phyloP scores from a whole-genome alignment of 768 basidiomycete species.

The Boletus patriciae region DNA sequence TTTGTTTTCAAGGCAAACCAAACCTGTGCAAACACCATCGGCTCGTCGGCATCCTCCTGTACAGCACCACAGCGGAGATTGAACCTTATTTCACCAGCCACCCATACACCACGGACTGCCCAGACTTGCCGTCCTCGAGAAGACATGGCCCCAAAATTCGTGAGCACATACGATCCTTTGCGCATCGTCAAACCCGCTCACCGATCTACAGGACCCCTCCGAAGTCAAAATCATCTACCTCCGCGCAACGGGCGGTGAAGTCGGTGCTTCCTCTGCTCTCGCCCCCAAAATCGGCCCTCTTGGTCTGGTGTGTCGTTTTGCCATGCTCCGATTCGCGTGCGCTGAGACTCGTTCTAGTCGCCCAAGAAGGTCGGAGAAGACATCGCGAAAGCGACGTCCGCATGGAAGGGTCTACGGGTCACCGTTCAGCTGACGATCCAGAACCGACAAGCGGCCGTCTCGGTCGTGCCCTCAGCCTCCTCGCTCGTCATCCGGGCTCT shows the following conservation, averaged over 20 bases:
- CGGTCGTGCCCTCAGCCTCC: constrained; percentile 96
- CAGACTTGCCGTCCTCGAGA: constrained; percentile 23
- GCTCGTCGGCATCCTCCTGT: constrained; percentile 41
- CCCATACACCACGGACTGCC: constrained; percentile 7
- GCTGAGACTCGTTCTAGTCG: constrained; percentile 55
- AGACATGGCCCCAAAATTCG: constrained; percentile 80
- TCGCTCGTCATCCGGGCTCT: constrained; percentile 97
- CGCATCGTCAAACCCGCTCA: constrained; percentile 1
- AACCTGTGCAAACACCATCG: constrained; percentile 39
- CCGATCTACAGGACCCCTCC: constrained; percentile 78
- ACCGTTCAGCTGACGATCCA: constrained; percentile 99
- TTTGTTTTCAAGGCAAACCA: constrained; percentile 20
- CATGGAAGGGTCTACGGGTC: constrained; percentile 99
- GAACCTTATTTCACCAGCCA: constrained; percentile 52
- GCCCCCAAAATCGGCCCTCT: constrained; percentile 99
- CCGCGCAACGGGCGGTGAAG: constrained; percentile 97
- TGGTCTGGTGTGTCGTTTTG: constrained; percentile 74
- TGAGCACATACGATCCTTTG: constrained; percentile 33
- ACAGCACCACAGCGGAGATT: constrained; percentile 53
- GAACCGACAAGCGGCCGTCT: constrained; percentile 97
- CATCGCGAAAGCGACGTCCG: constrained; percentile 97
- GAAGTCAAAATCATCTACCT: constrained; percentile 99
- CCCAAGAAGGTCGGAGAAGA: constrained; percentile 99
- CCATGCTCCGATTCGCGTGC: background rate
- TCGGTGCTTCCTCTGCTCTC: constrained; percentile 96